These are phyloP conservation scores for Barbatosphaeria neglecta DNA, from an alignment of 495 filamentous ascomycete genomes.

Conservation along the genomic window DNA sequence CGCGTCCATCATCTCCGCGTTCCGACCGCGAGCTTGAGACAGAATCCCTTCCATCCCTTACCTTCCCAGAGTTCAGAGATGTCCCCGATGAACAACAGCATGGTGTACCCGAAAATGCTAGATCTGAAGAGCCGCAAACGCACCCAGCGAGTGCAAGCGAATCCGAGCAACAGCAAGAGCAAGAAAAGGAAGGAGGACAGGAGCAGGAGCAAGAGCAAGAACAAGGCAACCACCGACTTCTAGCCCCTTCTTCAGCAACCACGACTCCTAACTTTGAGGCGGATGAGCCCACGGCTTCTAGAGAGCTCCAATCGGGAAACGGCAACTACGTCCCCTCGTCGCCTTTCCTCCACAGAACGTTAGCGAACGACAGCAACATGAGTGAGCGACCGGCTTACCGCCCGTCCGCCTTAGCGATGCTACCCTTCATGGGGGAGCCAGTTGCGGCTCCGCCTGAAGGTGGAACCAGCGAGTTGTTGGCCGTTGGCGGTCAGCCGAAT, in stretches of 20 bases:
- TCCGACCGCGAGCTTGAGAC: no score
- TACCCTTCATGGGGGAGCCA: not conserved
- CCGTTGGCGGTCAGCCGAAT: not conserved
- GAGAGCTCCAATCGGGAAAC: not conserved
- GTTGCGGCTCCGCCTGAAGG: not conserved
- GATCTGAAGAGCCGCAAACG: no score
- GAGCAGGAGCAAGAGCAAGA: not conserved
- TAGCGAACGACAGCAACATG: not conserved
- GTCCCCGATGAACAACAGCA: no score
- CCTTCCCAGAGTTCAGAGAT: no score
- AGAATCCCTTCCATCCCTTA: no score
- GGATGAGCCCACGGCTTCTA: not conserved
- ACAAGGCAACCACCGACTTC: not conserved
- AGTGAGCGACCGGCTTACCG: not conserved
- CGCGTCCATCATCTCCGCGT: no score
- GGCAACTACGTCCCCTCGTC: not conserved
- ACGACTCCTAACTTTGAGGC: not conserved
- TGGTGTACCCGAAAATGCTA: no score
- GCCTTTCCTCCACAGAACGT: not conserved
- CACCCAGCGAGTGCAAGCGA: no score
- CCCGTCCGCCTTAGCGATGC: not conserved
- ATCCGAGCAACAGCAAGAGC: no score
- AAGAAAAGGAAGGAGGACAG: no score
- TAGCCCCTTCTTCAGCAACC: not conserved
- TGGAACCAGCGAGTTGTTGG: not conserved